Percentiles rank a stretch among this genome's conserved stretches.
Evolutionary conservation across 208 protist species (phyloP).

Genomic region (Hexamita inflata): DNA sequence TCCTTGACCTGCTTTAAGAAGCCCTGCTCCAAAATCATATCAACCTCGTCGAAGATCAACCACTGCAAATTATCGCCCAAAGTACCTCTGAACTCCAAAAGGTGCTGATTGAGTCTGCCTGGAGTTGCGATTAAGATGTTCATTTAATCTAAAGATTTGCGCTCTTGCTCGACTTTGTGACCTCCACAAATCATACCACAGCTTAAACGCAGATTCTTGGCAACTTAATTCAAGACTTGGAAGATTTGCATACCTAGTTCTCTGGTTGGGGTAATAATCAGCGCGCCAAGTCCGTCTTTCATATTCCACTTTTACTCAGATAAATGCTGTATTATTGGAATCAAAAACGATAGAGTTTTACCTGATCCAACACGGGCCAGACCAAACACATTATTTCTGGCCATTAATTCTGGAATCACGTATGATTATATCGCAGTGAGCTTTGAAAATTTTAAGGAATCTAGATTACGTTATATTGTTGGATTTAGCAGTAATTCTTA

Average conservation of each 20-base stretch:
- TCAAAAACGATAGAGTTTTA: slow-evolving; percentile 35
- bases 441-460: too few species aligned
- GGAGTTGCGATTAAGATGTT: slow-evolving; percentile 42
- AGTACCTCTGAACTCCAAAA: neutral
- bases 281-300: slow-evolving; percentile 48
- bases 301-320: neutral
- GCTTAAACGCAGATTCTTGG: slow-evolving; percentile 42
- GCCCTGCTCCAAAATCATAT: slow-evolving; percentile 12
- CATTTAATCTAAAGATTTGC: neutral
- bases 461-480: too few species aligned
- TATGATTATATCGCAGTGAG: neutral
- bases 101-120: slow-evolving; percentile 39
- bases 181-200: slow-evolving; percentile 37
- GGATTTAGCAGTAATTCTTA: too few species aligned
- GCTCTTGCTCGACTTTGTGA: slow-evolving; percentile 28
- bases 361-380: slow-evolving; percentile 66
- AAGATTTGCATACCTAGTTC: slow-evolving; percentile 96
- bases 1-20: neutral
- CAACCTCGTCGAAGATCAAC: slow-evolving; percentile 34
- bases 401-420: neutral
- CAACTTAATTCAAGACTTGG: slow-evolving; percentile 79
- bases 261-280: slow-evolving; percentile 89
- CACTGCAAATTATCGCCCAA: slow-evolving; percentile 25
- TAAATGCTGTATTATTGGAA: slow-evolving; percentile 28
- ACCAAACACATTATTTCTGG: slow-evolving; percentile 50